A percentile compares a stretch with the other conserved stretches of the same genome.
phyloP scores from a whole-genome alignment of 257 asterid species.

The Datura wrightii region DNA sequence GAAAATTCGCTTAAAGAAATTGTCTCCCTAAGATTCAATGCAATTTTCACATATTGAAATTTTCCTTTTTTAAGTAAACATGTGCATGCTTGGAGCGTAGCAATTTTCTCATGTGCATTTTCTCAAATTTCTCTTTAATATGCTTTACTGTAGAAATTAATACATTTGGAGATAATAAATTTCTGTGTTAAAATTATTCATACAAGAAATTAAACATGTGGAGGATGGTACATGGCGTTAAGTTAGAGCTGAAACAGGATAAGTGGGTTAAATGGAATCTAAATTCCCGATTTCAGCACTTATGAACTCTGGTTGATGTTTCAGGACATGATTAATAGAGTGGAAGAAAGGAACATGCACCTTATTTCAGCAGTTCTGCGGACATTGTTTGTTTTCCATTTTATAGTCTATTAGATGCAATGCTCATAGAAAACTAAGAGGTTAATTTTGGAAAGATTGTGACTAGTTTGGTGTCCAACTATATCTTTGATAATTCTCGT shows the following conservation, averaged over 20 bases:
- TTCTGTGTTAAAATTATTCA: background rate
- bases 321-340: slow-evolving; percentile 7
- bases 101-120: no score
- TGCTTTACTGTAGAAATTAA: background rate
- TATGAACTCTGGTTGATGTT: background rate
- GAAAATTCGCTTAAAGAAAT: background rate
- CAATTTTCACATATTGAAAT: background rate
- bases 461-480: slow-evolving; percentile 6
- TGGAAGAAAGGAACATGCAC: background rate
- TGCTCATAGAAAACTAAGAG: background rate
- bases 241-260: background rate
- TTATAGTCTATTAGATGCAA: slow-evolving; percentile 15
- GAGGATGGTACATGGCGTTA: background rate
- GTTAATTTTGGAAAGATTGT: slow-evolving; percentile 19
- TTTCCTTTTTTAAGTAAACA: no score
- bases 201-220: background rate
- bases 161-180: background rate
- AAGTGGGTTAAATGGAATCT: background rate
- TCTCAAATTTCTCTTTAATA: background rate
- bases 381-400: background rate
- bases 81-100: background rate
- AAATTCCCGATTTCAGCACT: slow-evolving; percentile 10
- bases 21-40: background rate
- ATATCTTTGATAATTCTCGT: background rate
- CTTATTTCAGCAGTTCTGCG: background rate